Conservation (phyloP, 2,329 filamentous ascomycete genomes). For the Chalara sp. region DNA sequence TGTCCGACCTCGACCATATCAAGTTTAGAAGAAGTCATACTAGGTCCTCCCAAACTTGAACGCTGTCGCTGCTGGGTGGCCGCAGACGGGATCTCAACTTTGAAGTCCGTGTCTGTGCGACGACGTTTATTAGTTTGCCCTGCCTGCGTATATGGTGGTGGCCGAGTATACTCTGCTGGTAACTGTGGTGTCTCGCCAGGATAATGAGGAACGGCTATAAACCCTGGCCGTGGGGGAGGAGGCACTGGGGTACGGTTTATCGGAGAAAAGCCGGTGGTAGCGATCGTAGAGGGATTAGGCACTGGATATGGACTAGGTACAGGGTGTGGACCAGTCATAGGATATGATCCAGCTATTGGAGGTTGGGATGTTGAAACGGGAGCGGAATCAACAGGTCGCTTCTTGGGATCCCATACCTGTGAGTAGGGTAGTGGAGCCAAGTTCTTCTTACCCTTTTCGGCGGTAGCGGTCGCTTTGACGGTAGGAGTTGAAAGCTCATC, state of each 20-base stretch:
- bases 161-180: background rate
- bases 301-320: background rate
- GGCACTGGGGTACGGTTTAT: background rate
- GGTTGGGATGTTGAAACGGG: too few relatives aligned
- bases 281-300: background rate
- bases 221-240: background rate
- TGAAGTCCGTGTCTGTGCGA: background rate
- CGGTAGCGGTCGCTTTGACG: background rate
- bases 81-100: too few relatives aligned
- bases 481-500: background rate
- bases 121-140: background rate
- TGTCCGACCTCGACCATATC: background rate
- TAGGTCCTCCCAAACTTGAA: background rate
- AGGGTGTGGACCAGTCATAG: background rate
- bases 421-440: background rate
- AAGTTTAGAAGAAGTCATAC: background rate
- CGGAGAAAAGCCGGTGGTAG: background rate
- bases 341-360: too few relatives aligned
- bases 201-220: background rate
- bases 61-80: background rate
- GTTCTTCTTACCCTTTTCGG: background rate
- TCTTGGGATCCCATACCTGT: background rate
- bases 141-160: background rate
- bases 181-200: background rate
- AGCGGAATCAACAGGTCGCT: background rate